Conservation (phyloP, 208 protist species). For the Acanthamoeba healyi region DNA sequence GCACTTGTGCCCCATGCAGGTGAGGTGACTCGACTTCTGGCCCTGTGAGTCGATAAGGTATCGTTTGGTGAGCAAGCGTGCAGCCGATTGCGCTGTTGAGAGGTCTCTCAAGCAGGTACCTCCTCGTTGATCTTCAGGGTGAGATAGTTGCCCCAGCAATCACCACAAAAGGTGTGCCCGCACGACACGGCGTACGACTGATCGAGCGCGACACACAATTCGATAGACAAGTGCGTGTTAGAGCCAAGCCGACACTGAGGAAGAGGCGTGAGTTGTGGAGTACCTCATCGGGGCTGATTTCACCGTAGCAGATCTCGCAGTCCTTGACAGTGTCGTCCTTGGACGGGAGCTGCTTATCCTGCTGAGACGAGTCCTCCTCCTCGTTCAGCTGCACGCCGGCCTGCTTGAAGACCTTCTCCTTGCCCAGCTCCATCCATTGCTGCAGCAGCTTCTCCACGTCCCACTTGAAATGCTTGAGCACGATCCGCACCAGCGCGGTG, state of each 20-base stretch:
- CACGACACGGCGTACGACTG: conserved; percentile 36
- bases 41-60: not conserved
- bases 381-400: conserved; percentile 43
- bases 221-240: not conserved
- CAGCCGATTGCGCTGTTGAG: not conserved
- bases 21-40: conserved; percentile 56
- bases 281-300: conserved; percentile 45
- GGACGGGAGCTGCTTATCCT: not conserved
- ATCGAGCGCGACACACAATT: not conserved
- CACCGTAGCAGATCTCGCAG: conserved; percentile 54
- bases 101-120: no score
- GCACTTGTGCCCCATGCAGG: conserved; percentile 58
- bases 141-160: conserved; percentile 38
- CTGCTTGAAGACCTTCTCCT: conserved; percentile 37
- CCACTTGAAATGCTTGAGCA: conserved; percentile 69
- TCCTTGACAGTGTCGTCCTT: conserved; percentile 10
- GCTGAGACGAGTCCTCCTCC: not conserved
- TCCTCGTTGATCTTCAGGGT: conserved; percentile 62
- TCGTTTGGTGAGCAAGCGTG: not conserved
- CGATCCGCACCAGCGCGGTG: conserved; percentile 46
- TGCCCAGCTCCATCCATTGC: conserved; percentile 49
- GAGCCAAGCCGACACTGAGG: not conserved
- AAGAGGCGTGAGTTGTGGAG: not conserved
- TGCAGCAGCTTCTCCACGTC: conserved; percentile 66
- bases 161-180: conserved; percentile 40